These are phyloP conservation scores for Eutypa lata DNA, from an alignment of 2,329 filamentous ascomycete genomes.

Conservation along the genomic window DNA sequence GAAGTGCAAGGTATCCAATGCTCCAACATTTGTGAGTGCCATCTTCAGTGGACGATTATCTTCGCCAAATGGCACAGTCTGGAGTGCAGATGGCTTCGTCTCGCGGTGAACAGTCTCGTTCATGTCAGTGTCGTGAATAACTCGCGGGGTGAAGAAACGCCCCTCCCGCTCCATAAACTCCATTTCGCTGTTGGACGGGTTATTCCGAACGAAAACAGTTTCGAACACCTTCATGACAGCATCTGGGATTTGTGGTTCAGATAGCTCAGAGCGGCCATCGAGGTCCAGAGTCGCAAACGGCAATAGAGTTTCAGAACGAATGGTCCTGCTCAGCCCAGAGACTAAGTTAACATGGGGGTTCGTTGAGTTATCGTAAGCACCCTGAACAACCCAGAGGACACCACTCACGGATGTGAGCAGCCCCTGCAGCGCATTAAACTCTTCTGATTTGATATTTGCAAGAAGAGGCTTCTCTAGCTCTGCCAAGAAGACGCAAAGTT, in stretches of 20 bases:
- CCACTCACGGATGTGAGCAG: constrained; percentile 26
- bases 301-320: constrained; percentile 30
- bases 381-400: constrained; percentile 34
- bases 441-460: constrained; percentile 32
- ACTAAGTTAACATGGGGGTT: constrained; percentile 31
- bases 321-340: constrained; percentile 29
- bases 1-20: constrained; percentile 28
- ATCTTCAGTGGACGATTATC: constrained; percentile 22
- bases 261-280: constrained; percentile 21
- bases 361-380: constrained; percentile 30
- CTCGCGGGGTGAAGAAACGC: constrained; percentile 36
- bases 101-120: constrained; percentile 41
- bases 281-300: constrained; percentile 31
- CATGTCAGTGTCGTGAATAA: constrained; percentile 37
- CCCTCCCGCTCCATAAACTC: constrained; percentile 40
- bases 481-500: constrained; percentile 39
- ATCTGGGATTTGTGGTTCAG: constrained; percentile 14
- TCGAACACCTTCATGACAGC: constrained; percentile 32
- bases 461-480: constrained; percentile 44
- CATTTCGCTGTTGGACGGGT: constrained; percentile 33
- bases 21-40: constrained; percentile 21
- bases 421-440: constrained; percentile 34
- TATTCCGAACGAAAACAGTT: constrained; percentile 30
- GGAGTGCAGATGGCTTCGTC: constrained; percentile 35
- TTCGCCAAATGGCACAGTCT: constrained; percentile 37